Evolutionary conservation across 495 filamentous ascomycete genomes (phyloP), one percentile per base, ranked within the genome.

Genomic region (Tirmania nivea): DNA sequence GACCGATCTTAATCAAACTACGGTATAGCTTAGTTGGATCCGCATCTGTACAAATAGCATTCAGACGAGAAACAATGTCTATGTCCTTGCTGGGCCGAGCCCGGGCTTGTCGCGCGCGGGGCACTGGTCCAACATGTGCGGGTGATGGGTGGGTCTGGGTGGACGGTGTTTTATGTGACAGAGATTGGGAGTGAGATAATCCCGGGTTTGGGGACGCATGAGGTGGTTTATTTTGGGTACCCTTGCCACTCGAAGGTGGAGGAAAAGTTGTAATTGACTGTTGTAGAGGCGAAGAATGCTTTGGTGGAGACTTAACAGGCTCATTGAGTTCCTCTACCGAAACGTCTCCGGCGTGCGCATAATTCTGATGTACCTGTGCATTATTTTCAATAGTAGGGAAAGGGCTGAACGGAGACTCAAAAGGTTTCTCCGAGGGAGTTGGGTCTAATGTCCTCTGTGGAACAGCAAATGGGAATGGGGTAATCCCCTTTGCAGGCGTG

Each of bases 1-100:
- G 90, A 9, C 90, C 90, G 63, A 97, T 96, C 69, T 96, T 97
- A 60, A 79, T 88, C 54, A 97, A 73, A 50, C 81, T 81, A 52
- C 83, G 76, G 63, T 94, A 97, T 54, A 86, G 77, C 54, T 81
- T 79, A 47, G 84, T 81, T 0, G 90, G 90, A 64, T 97, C 90
- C 20, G 79, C 86, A 50, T 81, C 76, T 37, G 81, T 84, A 65
- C 92, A 96, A 56, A 97, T 96, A 20, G 79, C 77, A 62, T 88
- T 81, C 51, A 97, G 70, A 11, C 82, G 75, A 8, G 77, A 75
- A 21, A 92, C 78, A 47, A 97, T 84, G 65, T 97, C 90, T 58
- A 87, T 75, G 34, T 74, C 74, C 59, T 71, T 75, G 58, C 76
- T 65, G 7, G 54, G 61, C 36, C 59, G 54, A 9, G 61, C 58